Conservation (phyloP, 306 rosid genomes). For the Hippophae rhamnoides region DNA sequence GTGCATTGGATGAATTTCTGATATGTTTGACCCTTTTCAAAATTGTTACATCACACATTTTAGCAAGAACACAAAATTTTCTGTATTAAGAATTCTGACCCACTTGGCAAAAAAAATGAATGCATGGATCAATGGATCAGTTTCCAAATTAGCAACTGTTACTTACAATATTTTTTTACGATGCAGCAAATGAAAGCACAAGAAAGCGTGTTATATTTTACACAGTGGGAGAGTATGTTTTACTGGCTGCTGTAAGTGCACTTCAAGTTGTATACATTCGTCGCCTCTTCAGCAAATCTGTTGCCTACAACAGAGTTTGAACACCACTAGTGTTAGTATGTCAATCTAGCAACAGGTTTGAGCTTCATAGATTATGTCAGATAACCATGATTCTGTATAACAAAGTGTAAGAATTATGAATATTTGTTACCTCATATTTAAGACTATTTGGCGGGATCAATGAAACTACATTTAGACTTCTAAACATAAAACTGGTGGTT, state of each 20-base stretch:
- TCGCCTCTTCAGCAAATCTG: constrained; percentile 88
- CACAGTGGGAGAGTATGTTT: constrained; percentile 72
- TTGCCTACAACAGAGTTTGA: constrained; percentile 87
- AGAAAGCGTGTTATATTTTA: constrained; percentile 66
- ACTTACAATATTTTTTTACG: not conserved
- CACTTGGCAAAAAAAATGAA: not conserved
- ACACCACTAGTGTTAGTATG: constrained; percentile 16
- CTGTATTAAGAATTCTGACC: not conserved
- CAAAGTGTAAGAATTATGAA: too few relatives aligned
- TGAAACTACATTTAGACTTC: too few relatives aligned
- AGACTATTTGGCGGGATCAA: too few relatives aligned
- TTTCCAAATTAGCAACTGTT: not conserved
- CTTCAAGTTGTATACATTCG: constrained; percentile 80
- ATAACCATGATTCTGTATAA: too few relatives aligned
- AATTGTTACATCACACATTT: too few relatives aligned
- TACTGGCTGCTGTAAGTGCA: constrained; percentile 58
- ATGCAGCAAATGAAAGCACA: constrained; percentile 89
- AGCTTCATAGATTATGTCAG: too few relatives aligned
- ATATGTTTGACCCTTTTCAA: too few relatives aligned
- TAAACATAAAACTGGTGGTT: too few relatives aligned
- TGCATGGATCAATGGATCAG: not conserved
- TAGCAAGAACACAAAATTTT: too few relatives aligned
- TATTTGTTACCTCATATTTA: too few relatives aligned
- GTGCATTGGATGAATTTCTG: too few relatives aligned
- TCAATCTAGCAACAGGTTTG: constrained; percentile 14